Conservation (phyloP, 768 basidiomycete genomes). For the Hortiboletus flavorubellus region DNA sequence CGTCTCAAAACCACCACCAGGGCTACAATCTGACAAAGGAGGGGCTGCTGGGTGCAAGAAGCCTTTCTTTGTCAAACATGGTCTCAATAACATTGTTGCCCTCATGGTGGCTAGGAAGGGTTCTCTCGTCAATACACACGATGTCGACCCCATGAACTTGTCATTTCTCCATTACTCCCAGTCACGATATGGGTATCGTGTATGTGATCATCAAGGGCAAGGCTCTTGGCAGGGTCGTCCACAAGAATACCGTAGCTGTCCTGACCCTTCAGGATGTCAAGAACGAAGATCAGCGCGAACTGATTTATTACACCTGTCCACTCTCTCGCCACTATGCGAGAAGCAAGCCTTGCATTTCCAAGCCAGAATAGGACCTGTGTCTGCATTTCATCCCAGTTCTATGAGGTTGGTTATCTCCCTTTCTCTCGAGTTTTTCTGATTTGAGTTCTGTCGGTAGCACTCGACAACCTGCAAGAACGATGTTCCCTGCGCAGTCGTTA, state of each 20-base stretch:
- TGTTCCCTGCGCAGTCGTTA: constrained; percentile 77
- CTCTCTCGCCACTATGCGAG: no score
- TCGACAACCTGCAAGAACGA: constrained; percentile 67
- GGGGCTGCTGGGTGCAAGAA: constrained; percentile 82
- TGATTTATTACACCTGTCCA: no score
- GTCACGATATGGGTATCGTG: constrained; percentile 99
- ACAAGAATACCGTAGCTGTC: no score
- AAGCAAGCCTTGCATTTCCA: no score
- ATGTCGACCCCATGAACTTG: constrained; percentile 89
- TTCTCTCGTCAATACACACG: constrained; percentile 89
- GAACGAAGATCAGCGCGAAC: no score
- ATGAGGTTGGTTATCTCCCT: no score
- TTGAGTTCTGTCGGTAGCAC: no score
- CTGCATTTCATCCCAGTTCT: no score
- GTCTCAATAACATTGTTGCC: constrained; percentile 94
- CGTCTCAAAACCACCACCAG: constrained; percentile 78
- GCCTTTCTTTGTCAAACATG: constrained; percentile 93
- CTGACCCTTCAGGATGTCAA: no score
- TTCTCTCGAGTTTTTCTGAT: no score
- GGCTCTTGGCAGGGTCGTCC: constrained; percentile 95
- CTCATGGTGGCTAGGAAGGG: constrained; percentile 98
- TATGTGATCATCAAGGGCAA: constrained; percentile 99
- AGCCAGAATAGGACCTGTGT: no score
- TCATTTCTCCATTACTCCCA: constrained; percentile 43
- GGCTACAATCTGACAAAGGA: no score